Evolutionary conservation across 2,329 filamentous ascomycete species (phyloP).

Genomic region (Colletotrichum tabaci): DNA sequence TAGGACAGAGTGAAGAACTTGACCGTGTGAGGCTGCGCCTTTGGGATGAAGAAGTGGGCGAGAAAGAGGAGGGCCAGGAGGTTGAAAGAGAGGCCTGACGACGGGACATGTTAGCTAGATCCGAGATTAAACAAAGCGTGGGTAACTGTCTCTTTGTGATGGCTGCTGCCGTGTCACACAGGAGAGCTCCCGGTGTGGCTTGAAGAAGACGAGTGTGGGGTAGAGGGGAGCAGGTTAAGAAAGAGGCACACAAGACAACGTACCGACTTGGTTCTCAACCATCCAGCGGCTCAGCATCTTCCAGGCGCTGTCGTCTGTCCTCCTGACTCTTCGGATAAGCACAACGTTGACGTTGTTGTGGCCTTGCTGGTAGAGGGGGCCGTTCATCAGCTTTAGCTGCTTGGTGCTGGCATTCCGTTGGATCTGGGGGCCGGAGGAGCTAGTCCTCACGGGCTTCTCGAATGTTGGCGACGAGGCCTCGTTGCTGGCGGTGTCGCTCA

Average conservation of each 20-base stretch:
- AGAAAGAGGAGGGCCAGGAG: constrained; percentile 86
- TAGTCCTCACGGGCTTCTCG: constrained; percentile 27
- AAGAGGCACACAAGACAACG: constrained; percentile 48
- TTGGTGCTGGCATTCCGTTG: constrained; percentile 40
- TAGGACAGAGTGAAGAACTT: constrained; percentile 94
- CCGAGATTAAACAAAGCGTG: background rate
- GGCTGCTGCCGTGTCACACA: constrained; percentile 24
- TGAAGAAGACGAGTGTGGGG: constrained; percentile 6
- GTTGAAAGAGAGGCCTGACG: constrained; percentile 83
- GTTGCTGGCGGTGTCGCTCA: constrained; percentile 38
- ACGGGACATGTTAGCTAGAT: constrained; percentile 45
- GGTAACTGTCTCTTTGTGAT: background rate
- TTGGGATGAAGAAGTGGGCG: constrained; percentile 86
- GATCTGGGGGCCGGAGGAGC: constrained; percentile 23
- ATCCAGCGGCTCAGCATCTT: constrained; percentile 78
- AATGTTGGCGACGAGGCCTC: constrained; percentile 31
- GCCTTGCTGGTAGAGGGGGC: constrained; percentile 71
- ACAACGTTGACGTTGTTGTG: constrained; percentile 64
- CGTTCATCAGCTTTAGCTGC: constrained; percentile 61
- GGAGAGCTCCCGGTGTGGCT: constrained; percentile 20
- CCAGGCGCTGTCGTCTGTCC: constrained; percentile 73
- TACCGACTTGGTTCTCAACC: constrained; percentile 86
- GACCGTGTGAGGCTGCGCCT: constrained; percentile 81
- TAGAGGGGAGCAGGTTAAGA: background rate
- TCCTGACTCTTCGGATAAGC: constrained; percentile 70